Evolutionary conservation across 163 green algal genomes (phyloP), one percentile per base, ranked within the genome.

Genomic region (Scenedesmus sp.): DNA sequence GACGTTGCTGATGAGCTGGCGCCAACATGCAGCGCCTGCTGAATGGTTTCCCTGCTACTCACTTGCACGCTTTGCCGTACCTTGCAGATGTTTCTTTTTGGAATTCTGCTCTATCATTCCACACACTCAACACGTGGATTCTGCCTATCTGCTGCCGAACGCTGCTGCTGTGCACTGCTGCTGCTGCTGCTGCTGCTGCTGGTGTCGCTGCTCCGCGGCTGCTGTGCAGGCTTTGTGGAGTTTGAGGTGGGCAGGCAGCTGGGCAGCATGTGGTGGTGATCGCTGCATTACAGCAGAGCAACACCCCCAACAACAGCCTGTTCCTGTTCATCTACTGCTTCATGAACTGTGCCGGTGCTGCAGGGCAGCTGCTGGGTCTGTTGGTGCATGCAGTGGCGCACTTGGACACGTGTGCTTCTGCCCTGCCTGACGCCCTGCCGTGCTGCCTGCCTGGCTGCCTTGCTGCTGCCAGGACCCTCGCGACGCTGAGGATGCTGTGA

Each of bases 221-320:
- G n/a, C 37, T 49, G 37, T 13, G 13, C 83, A 89, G 83, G 83
- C n/a, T 89, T 89, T 89, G 83, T 89, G 24, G 83, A 89, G 83
- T 89, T 68, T 81, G 83, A 89, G n/a, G 83, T 89, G 83, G 37
- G 83, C n/a, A 73, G n/a, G 81, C 81, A 46, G 40, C 16, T 12
- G n/a, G 6, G 10, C 46, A 10, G 46, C 10, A 53, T 53, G 46
- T 53, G 46, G 10, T 61, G 79, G 0, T 85, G 79, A 49, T 13
- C 3, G 12, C 43, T 13, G 53, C 72, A 33, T 20, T 46, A 24
- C 22, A 37, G 53, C 18, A 30, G 13, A 65, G 53, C 53, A 65
- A 24, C 15, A 65, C 15, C 13, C 22, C 53, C 18, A 30, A 16
- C 15, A 22, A 65, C 53, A 6, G 46, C 46, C 6, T 53, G 18